These are phyloP conservation scores for Ligustrum vulgare DNA, from an alignment of 257 asterid species.

Conservation along the genomic window DNA sequence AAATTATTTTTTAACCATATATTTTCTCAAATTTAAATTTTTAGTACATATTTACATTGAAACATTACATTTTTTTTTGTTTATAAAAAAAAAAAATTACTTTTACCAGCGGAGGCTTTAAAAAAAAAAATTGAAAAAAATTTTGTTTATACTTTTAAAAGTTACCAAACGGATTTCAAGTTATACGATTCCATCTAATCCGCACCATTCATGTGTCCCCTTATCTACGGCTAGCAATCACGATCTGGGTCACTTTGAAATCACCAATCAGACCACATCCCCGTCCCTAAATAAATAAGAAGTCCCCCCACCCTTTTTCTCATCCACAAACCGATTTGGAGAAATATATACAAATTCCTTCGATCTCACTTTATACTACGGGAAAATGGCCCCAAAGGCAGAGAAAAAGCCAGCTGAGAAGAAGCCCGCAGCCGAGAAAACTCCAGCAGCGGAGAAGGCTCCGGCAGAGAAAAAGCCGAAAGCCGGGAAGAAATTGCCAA, in stretches of 20 bases:
- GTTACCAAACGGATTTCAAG: too few species aligned
- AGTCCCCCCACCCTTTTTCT: neutral
- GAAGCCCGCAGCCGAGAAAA: neutral
- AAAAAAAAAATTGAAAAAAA: too few species aligned
- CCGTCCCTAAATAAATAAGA: neutral
- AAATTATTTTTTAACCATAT: too few species aligned
- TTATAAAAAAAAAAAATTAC: too few species aligned
- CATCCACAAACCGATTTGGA: neutral
- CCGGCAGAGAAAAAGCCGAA: conserved; percentile 1
- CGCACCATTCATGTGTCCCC: neutral
- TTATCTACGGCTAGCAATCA: neutral
- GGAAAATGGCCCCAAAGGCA: neutral
- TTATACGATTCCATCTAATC: neutral
- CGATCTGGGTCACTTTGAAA: neutral
- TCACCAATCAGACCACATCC: neutral
- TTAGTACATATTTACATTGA: too few species aligned
- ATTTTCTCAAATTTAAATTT: too few species aligned
- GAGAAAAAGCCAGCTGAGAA: conserved; percentile 2
- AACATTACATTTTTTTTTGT: too few species aligned
- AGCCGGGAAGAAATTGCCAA: neutral
- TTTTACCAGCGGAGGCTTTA: too few species aligned
- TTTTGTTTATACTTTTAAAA: too few species aligned
- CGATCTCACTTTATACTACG: neutral
- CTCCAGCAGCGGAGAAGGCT: neutral
- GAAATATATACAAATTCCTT: neutral